A percentile compares a stretch with the other conserved stretches of the same genome.
Conservation (phyloP, 805 yeast genomes). For the Candida arabinofermentans region DNA sequence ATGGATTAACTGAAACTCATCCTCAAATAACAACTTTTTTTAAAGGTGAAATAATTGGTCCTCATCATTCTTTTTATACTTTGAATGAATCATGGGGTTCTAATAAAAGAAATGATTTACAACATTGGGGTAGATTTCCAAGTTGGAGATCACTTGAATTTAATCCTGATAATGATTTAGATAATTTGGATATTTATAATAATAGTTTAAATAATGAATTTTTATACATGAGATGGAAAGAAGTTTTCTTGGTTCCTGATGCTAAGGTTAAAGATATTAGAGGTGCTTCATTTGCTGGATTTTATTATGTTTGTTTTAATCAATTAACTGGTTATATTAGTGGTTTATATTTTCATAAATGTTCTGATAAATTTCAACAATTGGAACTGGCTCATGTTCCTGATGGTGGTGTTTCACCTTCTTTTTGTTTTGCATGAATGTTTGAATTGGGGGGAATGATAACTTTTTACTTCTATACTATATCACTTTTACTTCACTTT, state of each 20-base stretch:
- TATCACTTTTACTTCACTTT: background rate
- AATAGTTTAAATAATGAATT: conserved; percentile 37
- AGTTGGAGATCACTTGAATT: conserved; percentile 33
- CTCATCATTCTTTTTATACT: conserved; percentile 55
- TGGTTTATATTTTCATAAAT: conserved; percentile 79
- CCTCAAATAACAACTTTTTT: conserved; percentile 69
- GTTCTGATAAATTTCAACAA: conserved; percentile 78
- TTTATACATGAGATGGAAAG: conserved; percentile 94
- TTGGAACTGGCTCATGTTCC: conserved; percentile 57
- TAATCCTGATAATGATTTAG: conserved; percentile 28
- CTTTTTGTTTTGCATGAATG: conserved; percentile 24
- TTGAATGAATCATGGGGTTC: conserved; percentile 52
- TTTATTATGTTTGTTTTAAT: conserved; percentile 82
- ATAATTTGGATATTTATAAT: conserved; percentile 23
- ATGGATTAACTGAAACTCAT: conserved; percentile 58
- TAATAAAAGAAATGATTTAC: conserved; percentile 46
- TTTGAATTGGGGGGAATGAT: too few species aligned
- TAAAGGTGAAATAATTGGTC: conserved; percentile 67
- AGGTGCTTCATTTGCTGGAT: conserved; percentile 89
- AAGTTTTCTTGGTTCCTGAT: conserved; percentile 80
- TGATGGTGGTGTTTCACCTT: conserved; percentile 40
- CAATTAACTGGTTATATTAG: conserved; percentile 68
- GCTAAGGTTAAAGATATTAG: conserved; percentile 53
- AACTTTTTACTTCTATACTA: background rate
- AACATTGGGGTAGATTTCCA: conserved; percentile 59